Base-by-base conservation (phyloP, 148 eudicot genomes). In the Amaranthus hypochondriacus region DNA sequence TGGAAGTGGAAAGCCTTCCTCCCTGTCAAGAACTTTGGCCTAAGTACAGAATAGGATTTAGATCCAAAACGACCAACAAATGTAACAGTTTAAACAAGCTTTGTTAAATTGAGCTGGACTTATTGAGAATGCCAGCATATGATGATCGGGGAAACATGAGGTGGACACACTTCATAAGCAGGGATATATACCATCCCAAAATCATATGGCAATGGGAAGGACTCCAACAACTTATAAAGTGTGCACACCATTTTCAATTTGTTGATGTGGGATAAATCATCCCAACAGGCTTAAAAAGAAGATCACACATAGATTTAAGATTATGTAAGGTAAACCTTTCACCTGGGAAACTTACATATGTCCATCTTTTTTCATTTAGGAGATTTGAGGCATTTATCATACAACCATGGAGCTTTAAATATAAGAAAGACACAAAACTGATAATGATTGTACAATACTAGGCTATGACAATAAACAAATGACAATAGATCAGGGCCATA, bases 1-100 rank as follows among this genome's bases (percentile, higher is more conserved):
- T 65, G 98, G 98, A 73, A 90, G 81, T 65, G 98, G 98, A 73
- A 90, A 80, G 5, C 47, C 53, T 55, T 81, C 72, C 57, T 65
- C 80, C 52, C 47, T 80, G 73, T 73, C 75, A 56, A 62, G 74
- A 72, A 10, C 62, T 68, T 76, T 73, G 28, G 71, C 87, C 96
- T 87, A 64, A 42, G 53, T 63, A 69, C 62, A 70, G 48, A 66
- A 63, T 10, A 64, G 12, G 42, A 67, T 42, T 51, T 62, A 74
- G 53, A 77, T 63, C 7, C 67, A 72, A 46, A 47, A 67, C 28
- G 14, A 65, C 42, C 15, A 77, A 64, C 7, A 60, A 52, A 44
- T 14, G 60, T 28, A 1, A 14, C 21, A 71, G 47, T 7, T 4
- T 5, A 43, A 64, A 2, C 18, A 49, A 8, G 9, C 5, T 21